Conservation (phyloP, 1,139 yeast species). For the Wickerhamiella pararugosa region DNA sequence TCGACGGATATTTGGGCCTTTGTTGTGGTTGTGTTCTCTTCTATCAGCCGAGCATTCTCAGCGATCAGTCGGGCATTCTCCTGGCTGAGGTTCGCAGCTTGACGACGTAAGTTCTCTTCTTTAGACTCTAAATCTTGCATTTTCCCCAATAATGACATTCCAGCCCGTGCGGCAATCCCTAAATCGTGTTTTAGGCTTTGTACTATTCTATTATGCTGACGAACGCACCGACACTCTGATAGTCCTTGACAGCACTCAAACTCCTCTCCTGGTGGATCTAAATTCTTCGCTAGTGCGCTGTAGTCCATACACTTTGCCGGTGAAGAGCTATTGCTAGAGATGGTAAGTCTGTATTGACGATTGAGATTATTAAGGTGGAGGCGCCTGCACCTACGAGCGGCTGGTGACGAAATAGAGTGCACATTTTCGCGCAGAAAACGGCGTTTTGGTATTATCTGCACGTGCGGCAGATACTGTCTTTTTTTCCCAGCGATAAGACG, state of each 20-base stretch:
- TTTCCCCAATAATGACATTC: conserved; percentile 1
- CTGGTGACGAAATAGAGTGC: too few species aligned
- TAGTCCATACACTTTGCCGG: too few species aligned
- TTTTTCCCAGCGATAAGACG: too few species aligned
- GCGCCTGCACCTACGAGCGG: too few species aligned
- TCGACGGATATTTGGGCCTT: neutral
- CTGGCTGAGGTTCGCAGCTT: neutral
- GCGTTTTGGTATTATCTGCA: too few species aligned
- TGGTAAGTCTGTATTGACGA: too few species aligned
- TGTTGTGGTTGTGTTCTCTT: neutral
- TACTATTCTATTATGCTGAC: neutral
- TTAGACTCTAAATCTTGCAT: neutral
- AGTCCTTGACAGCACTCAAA: conserved; percentile 3
- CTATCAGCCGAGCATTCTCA: conserved; percentile 1
- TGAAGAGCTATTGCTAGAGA: too few species aligned
- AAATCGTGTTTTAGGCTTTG: conserved; percentile 4
- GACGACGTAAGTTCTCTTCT: neutral
- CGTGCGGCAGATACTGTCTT: too few species aligned
- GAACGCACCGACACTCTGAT: neutral
- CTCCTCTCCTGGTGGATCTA: neutral
- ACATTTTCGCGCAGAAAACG: too few species aligned
- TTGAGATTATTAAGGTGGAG: too few species aligned
- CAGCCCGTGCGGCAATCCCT: conserved; percentile 3
- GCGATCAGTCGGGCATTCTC: conserved; percentile 2
- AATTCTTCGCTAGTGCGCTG: too few species aligned